These are phyloP conservation scores for Camellia lanceoleosa DNA, from an alignment of 148 eudicot genomes.

Conservation along the genomic window DNA sequence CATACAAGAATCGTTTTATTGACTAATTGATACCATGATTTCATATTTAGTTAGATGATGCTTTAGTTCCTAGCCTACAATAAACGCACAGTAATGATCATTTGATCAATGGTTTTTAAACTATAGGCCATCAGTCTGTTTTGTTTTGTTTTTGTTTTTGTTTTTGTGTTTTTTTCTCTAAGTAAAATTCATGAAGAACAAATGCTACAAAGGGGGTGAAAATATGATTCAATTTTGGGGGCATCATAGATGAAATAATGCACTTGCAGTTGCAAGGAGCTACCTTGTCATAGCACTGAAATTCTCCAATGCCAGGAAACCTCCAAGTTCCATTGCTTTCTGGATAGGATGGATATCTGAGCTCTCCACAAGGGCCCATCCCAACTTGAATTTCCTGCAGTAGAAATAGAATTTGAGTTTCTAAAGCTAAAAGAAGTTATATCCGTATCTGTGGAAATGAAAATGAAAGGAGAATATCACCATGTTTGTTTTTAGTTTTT, in stretches of 20 bases:
- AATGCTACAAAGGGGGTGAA: too few species aligned
- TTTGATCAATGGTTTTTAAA: background rate
- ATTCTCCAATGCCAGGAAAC: slow-evolving; percentile 97
- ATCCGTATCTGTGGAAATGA: background rate
- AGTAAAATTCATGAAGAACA: too few species aligned
- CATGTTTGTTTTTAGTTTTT: too few species aligned
- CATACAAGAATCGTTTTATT: background rate
- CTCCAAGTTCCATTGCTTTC: slow-evolving; percentile 98
- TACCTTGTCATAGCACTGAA: slow-evolving; percentile 99
- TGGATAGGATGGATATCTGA: slow-evolving; percentile 94
- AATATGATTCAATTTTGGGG: background rate
- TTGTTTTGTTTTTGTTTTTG: too few species aligned
- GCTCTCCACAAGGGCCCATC: slow-evolving; percentile 98
- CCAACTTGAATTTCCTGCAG: slow-evolving; percentile 96
- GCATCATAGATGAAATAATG: background rate
- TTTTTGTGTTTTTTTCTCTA: too few species aligned
- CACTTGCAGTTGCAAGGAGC: slow-evolving; percentile 5
- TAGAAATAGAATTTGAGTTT: slow-evolving; percentile 16
- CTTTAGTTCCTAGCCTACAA: background rate
- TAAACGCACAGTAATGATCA: background rate
- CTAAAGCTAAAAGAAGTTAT: slow-evolving; percentile 3
- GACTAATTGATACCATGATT: background rate
- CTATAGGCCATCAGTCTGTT: background rate
- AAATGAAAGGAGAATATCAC: background rate
- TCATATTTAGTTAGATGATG: background rate